Percentiles rank a stretch among this genome's conserved stretches.
phyloP scores from a whole-genome alignment of 768 basidiomycete genomes.

The Mycena indigotica region DNA sequence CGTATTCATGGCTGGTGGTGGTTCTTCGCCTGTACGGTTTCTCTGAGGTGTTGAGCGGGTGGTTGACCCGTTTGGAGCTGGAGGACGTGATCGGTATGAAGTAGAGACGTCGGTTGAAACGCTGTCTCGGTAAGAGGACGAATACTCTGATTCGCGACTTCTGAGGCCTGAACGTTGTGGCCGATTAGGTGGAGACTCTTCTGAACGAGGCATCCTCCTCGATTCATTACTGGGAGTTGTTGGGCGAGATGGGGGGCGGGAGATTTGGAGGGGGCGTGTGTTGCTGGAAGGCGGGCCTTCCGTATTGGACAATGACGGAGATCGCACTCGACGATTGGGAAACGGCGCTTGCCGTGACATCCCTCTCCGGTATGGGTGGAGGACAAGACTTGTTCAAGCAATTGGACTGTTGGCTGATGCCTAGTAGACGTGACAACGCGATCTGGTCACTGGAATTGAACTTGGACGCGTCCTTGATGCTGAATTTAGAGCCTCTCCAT shows the following conservation, averaged over 20 bases:
- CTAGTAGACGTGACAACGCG: background rate
- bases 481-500: background rate
- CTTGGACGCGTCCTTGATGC: background rate
- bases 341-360: slow-evolving; percentile 67
- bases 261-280: slow-evolving; percentile 59
- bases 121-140: slow-evolving; percentile 53
- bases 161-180: slow-evolving; percentile 71
- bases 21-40: slow-evolving; percentile 35
- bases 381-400: background rate
- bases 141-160: slow-evolving; percentile 55
- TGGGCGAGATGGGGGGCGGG: slow-evolving; percentile 55
- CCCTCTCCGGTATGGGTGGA: slow-evolving; percentile 5
- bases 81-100: slow-evolving; percentile 34
- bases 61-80: slow-evolving; percentile 21
- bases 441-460: too few species aligned
- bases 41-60: slow-evolving; percentile 34
- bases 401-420: too few species aligned
- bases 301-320: slow-evolving; percentile 47
- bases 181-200: slow-evolving; percentile 42
- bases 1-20: slow-evolving; percentile 51
- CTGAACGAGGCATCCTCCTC: background rate
- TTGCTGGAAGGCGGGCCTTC: slow-evolving; percentile 38
- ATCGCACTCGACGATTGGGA: slow-evolving; percentile 51
- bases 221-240: slow-evolving; percentile 50
- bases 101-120: slow-evolving; percentile 48